Evolutionary conservation across 140 eudicot genomes (phyloP).

Genomic region (Ambrosia hybrid): DNA sequence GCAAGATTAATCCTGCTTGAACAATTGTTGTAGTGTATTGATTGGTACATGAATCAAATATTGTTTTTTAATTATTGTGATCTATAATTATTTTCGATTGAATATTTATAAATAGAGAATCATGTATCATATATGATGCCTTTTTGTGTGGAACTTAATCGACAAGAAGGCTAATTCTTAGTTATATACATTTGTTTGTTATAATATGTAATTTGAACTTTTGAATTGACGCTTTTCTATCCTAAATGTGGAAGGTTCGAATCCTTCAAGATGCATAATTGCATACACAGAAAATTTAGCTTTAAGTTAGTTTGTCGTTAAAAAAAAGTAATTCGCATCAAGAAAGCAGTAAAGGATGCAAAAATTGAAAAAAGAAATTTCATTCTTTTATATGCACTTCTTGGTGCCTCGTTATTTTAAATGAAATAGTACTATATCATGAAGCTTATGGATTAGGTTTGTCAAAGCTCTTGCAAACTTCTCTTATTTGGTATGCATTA

Average conservation of each 20-base stretch:
- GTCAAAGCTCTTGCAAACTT: not conserved
- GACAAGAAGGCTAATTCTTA: not conserved
- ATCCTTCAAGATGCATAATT: no score
- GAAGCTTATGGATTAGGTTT: not conserved
- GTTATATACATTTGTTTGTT: no score
- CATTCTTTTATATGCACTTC: not conserved
- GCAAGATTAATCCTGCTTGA: not conserved
- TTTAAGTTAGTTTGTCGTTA: not conserved
- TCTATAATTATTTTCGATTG: not conserved
- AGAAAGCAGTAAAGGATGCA: not conserved
- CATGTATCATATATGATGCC: not conserved
- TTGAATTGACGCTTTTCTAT: no score
- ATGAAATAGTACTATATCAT: not conserved
- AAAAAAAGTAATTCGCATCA: not conserved
- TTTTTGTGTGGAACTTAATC: not conserved
- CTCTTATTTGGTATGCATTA: not conserved
- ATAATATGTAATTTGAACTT: no score
- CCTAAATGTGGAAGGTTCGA: no score
- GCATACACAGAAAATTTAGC: no score
- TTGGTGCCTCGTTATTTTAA: not conserved
- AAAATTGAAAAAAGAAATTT: not conserved
- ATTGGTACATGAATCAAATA: not conserved
- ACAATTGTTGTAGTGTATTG: constrained; percentile 4
- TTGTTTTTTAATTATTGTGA: not conserved
- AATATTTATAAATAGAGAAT: constrained; percentile 3